Conservation (phyloP, 1,284 basidiomycete genomes). For the Meira miltonrushii region DNA sequence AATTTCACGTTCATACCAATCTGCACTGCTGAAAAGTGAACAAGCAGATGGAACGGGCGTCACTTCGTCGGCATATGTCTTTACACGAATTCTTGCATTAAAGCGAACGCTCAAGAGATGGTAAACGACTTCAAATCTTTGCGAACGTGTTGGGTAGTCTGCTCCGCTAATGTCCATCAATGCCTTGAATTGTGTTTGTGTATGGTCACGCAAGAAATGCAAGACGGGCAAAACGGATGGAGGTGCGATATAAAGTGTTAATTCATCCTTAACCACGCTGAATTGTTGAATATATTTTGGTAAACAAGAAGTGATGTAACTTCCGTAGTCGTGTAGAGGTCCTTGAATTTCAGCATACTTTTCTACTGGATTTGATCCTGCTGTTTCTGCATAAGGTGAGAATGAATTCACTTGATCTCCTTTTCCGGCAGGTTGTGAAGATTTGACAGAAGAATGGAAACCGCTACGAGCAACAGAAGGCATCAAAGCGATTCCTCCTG, state of each 20-base stretch:
- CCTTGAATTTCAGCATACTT: conserved; percentile 30
- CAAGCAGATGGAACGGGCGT: conserved; percentile 82
- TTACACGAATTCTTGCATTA: conserved; percentile 78
- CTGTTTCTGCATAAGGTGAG: conserved; percentile 41
- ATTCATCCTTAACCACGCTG: conserved; percentile 77
- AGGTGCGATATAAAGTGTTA: conserved; percentile 82
- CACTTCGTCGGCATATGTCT: conserved; percentile 96
- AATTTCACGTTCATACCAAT: conserved; percentile 98
- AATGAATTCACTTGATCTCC: conserved; percentile 28
- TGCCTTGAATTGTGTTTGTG: conserved; percentile 88
- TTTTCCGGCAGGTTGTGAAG: background rate
- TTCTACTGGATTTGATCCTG: conserved; percentile 44
- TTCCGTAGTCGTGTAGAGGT: conserved; percentile 47
- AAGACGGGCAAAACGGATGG: conserved; percentile 76
- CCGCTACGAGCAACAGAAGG: background rate
- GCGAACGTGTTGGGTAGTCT: conserved; percentile 86
- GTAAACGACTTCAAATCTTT: conserved; percentile 96
- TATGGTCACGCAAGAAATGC: conserved; percentile 91
- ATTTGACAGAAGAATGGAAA: background rate
- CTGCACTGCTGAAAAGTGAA: conserved; percentile 78
- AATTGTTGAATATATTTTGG: conserved; percentile 52
- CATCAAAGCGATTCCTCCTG: background rate
- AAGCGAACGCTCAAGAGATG: conserved; percentile 77
- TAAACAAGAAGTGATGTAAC: conserved; percentile 49
- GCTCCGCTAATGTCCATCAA: conserved; percentile 91